phyloP scores from a whole-genome alignment of 345 rosid species.

The Hypericum perforatum region DNA sequence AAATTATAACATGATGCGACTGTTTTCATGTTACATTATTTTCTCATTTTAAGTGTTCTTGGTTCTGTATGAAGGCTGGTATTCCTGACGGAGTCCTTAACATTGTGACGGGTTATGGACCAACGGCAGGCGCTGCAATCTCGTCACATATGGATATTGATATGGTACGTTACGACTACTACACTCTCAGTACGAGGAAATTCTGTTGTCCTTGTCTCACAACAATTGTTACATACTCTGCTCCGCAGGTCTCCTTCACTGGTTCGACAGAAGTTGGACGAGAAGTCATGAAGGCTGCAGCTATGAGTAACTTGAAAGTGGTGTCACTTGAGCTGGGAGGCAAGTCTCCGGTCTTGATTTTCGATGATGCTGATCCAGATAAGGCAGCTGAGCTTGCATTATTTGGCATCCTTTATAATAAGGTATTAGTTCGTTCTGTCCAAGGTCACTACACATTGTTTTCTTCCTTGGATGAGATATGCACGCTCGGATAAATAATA shows the following conservation, averaged over 20 bases:
- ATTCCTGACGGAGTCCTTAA: constrained; percentile 82
- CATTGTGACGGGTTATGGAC: constrained; percentile 64
- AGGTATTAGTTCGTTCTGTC: constrained; percentile 22
- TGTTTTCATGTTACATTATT: background rate
- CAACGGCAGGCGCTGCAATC: constrained; percentile 73
- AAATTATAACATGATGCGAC: too few relatives aligned
- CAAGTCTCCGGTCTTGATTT: constrained; percentile 69
- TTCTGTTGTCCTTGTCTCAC: too few relatives aligned
- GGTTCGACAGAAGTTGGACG: constrained; percentile 82
- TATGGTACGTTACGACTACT: constrained; percentile 25
- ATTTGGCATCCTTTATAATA: constrained; percentile 34
- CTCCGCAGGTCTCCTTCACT: constrained; percentile 58
- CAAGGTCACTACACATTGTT: background rate
- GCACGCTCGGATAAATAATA: too few relatives aligned
- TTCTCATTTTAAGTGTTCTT: too few relatives aligned
- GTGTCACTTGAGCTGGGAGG: constrained; percentile 80
- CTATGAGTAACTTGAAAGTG: constrained; percentile 58
- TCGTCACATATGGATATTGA: constrained; percentile 75
- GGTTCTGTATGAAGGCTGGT: constrained; percentile 40
- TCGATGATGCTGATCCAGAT: constrained; percentile 65
- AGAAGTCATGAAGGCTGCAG: constrained; percentile 63
- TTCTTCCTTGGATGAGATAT: background rate
- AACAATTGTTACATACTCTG: background rate
- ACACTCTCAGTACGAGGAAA: too few relatives aligned
- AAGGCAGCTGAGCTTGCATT: constrained; percentile 56